phyloP scores from a whole-genome alignment of 208 protist species.

The Leishmania major region DNA sequence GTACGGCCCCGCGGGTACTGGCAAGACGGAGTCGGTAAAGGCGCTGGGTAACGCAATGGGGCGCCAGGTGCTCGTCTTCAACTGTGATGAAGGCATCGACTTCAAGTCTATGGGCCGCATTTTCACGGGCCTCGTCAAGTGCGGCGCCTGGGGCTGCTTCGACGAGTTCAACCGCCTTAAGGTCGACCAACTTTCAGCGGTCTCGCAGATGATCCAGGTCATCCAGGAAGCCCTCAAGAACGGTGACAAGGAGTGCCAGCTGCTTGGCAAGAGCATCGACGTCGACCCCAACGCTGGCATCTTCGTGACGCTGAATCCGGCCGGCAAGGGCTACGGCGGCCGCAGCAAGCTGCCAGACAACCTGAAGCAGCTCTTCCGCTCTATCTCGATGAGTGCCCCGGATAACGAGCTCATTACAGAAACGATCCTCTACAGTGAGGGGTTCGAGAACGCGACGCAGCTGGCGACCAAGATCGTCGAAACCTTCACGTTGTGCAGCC shows the following conservation, averaged over 20 bases:
- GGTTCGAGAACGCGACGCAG: constrained; percentile 95
- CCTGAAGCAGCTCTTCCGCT: constrained; percentile 98
- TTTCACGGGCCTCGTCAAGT: constrained; percentile 99
- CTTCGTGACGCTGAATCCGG: constrained; percentile 99
- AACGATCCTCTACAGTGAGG: constrained; percentile 98
- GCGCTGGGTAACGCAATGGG: constrained; percentile 97
- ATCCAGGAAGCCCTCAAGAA: constrained; percentile 98
- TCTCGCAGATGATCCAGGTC: constrained; percentile 99
- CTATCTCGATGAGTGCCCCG: constrained; percentile 98
- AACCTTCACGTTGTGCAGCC: constrained; percentile 93
- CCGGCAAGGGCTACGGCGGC: constrained; percentile 98
- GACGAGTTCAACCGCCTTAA: constrained; percentile 99
- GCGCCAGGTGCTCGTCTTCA: constrained; percentile 99
- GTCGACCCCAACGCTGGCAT: constrained; percentile 97
- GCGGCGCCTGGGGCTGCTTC: constrained; percentile 99
- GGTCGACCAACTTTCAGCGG: constrained; percentile 97
- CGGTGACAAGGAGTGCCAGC: constrained; percentile 75
- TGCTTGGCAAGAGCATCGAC: constrained; percentile 93
- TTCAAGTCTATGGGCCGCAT: constrained; percentile 99
- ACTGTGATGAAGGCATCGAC: constrained; percentile 99
- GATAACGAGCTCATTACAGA: constrained; percentile 98
- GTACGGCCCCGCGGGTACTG: constrained; percentile 98
- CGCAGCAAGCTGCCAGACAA: constrained; percentile 99
- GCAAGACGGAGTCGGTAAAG: constrained; percentile 99
- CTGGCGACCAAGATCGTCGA: constrained; percentile 94